Evolutionary conservation across 495 filamentous ascomycete species (phyloP).

Genomic region (Neurospora sp.): DNA sequence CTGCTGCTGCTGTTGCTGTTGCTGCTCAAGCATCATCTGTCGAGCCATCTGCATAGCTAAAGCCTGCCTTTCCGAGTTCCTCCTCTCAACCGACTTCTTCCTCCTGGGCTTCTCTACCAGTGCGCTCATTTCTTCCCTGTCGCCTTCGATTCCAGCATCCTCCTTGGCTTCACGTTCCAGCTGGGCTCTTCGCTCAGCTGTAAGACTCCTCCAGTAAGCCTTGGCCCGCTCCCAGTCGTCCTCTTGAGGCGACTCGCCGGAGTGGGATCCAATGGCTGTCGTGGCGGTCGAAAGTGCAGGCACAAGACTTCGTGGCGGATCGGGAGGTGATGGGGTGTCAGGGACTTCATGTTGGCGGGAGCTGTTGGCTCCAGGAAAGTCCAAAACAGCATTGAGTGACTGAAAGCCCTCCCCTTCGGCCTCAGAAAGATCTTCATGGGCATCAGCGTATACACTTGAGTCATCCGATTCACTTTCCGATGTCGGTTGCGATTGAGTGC

Average conservation of each 20-base stretch:
- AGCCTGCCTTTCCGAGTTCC: constrained; percentile 19
- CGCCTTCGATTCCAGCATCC: constrained; percentile 35
- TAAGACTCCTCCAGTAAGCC: constrained; percentile 55
- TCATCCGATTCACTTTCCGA: constrained; percentile 16
- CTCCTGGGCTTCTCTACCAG: constrained; percentile 24
- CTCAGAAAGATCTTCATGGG: constrained; percentile 65
- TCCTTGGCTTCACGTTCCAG: constrained; percentile 45
- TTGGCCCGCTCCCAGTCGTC: constrained; percentile 54
- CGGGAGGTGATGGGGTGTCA: neutral
- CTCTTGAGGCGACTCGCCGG: constrained; percentile 6
- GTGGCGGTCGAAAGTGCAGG: constrained; percentile 5
- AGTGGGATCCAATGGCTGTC: constrained; percentile 10
- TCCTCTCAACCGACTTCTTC: constrained; percentile 28
- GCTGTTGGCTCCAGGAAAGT: constrained; percentile 35
- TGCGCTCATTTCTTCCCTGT: constrained; percentile 26
- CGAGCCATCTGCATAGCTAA: constrained; percentile 18
- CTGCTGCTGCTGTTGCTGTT: neutral
- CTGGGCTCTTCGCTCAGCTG: constrained; percentile 43
- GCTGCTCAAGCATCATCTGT: constrained; percentile 15
- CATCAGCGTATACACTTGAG: constrained; percentile 77
- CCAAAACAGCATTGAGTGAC: constrained; percentile 75
- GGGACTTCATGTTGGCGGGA: neutral
- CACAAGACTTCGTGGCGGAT: constrained; percentile 1
- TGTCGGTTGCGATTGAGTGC: neutral
- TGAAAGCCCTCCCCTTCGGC: constrained; percentile 64